A percentile compares a stretch with the other conserved stretches of the same genome.
Evolutionary conservation across 768 basidiomycete species (phyloP).

Genomic region (Inosperma sp.): DNA sequence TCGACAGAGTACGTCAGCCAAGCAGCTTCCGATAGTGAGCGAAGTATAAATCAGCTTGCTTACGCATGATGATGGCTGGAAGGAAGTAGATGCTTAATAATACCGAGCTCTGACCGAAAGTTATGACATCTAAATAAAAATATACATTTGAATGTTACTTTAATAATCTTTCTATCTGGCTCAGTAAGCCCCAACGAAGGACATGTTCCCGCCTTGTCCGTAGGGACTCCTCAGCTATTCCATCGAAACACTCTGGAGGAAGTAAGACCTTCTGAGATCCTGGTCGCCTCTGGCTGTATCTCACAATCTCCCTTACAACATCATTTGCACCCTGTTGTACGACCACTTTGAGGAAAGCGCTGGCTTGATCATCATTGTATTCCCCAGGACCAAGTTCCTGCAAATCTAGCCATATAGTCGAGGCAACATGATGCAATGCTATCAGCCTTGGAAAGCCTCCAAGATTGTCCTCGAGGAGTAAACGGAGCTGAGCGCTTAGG

Average conservation of each 20-base stretch:
- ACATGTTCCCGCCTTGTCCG: constrained; percentile 23
- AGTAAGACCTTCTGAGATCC: constrained; percentile 25
- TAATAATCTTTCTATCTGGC: constrained; percentile 12
- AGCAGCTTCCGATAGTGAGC: too few relatives aligned
- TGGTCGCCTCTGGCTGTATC: constrained; percentile 50
- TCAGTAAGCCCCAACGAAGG: constrained; percentile 18
- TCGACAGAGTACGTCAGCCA: too few relatives aligned
- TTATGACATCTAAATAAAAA: too few relatives aligned
- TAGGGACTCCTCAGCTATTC: constrained; percentile 19
- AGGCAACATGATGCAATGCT: constrained; percentile 76
- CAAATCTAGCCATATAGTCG: constrained; percentile 69
- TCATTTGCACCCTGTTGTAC: constrained; percentile 45
- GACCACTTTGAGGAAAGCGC: constrained; percentile 49
- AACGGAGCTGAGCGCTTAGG: constrained; percentile 57
- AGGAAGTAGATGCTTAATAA: too few relatives aligned
- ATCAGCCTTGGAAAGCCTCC: constrained; percentile 61
- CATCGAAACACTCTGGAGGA: constrained; percentile 50
- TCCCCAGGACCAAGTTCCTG: constrained; percentile 19
- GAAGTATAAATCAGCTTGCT: too few relatives aligned
- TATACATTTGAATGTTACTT: too few relatives aligned
- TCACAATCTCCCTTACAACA: constrained; percentile 48
- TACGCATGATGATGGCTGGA: too few relatives aligned
- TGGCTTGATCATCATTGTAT: constrained; percentile 33
- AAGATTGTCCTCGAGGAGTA: constrained; percentile 41
- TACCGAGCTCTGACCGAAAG: too few relatives aligned